Evolutionary conservation across 768 basidiomycete genomes (phyloP).

Genomic region (Rhodotorula babjevae): DNA sequence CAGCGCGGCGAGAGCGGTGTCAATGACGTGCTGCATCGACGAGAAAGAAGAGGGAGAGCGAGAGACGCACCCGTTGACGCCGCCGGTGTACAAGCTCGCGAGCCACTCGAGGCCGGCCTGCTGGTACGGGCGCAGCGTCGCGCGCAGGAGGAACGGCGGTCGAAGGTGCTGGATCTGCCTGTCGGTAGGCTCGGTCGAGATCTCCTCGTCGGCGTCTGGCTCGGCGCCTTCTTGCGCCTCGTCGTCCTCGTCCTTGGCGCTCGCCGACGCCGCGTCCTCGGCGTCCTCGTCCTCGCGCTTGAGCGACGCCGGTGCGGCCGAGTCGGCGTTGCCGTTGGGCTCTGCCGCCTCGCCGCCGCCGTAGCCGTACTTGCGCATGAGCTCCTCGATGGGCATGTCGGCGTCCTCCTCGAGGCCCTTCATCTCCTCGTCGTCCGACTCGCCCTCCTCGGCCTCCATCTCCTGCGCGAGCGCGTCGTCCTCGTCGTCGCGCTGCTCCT

Average conservation of each 20-base stretch:
- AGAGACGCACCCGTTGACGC: slow-evolving; percentile 47
- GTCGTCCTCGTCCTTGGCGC: slow-evolving; percentile 3
- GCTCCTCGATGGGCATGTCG: slow-evolving; percentile 45
- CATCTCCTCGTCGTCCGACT: slow-evolving; percentile 45
- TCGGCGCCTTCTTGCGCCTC: slow-evolving; percentile 11
- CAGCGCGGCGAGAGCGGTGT: too few relatives aligned
- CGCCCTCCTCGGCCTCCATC: slow-evolving; percentile 42
- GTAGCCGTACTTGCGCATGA: slow-evolving; percentile 37
- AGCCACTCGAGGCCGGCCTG: slow-evolving; percentile 53
- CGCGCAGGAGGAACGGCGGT: slow-evolving; percentile 51
- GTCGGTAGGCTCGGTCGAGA: slow-evolving; percentile 30
- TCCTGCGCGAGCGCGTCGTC: slow-evolving; percentile 38
- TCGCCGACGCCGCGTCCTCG: neutral
- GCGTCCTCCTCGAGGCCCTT: slow-evolving; percentile 49
- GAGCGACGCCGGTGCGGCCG: neutral
- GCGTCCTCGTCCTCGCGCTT: neutral
- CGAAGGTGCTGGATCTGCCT: slow-evolving; percentile 36
- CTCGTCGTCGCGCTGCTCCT: slow-evolving; percentile 37
- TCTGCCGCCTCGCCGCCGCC: neutral
- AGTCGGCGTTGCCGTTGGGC: neutral
- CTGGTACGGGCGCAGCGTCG: slow-evolving; percentile 51
- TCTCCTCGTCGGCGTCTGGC: slow-evolving; percentile 23
- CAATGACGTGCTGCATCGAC: neutral
- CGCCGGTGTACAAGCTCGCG: slow-evolving; percentile 49
- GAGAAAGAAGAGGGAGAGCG: neutral